Percentiles rank a stretch among this genome's conserved stretches.
Conservation (phyloP, 2,329 filamentous ascomycete species). For the Nothomitra cinnamomea region DNA sequence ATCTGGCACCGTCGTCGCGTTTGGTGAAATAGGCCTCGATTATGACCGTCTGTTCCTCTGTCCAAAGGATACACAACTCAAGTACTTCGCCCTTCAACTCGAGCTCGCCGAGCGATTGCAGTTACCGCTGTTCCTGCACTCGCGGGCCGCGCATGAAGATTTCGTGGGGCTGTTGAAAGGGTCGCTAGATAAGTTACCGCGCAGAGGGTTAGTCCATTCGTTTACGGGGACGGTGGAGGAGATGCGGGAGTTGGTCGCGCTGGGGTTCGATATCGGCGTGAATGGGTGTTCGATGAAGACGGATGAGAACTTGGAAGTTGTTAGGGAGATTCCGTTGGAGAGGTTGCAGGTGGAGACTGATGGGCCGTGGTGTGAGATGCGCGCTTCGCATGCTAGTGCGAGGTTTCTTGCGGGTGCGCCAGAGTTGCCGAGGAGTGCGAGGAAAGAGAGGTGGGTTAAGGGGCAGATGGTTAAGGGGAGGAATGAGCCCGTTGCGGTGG, state of each 20-base stretch:
- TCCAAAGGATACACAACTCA: slow-evolving; percentile 59
- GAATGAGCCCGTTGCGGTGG: slow-evolving; percentile 82
- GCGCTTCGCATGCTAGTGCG: slow-evolving; percentile 72
- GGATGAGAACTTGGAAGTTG: slow-evolving; percentile 72
- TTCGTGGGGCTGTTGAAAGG: slow-evolving; percentile 57
- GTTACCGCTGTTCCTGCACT: slow-evolving; percentile 83
- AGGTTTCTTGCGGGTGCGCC: slow-evolving; percentile 54
- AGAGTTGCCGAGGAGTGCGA: slow-evolving; percentile 62
- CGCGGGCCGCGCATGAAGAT: slow-evolving; percentile 68
- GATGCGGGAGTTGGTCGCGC: slow-evolving; percentile 60
- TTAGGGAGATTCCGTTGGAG: slow-evolving; percentile 60
- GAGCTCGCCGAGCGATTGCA: slow-evolving; percentile 60
- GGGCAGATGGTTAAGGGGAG: slow-evolving; percentile 85
- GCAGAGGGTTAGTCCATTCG: slow-evolving; percentile 75
- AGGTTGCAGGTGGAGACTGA: slow-evolving; percentile 89
- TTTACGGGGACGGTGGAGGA: slow-evolving; percentile 83
- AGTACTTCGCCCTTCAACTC: slow-evolving; percentile 73
- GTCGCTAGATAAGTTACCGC: slow-evolving; percentile 47
- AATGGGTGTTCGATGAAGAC: slow-evolving; percentile 97
- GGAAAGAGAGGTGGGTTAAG: slow-evolving; percentile 88
- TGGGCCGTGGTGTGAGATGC: slow-evolving; percentile 91
- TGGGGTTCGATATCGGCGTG: slow-evolving; percentile 82
- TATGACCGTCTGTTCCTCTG: slow-evolving; percentile 84
- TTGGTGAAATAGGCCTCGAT: slow-evolving; percentile 91
- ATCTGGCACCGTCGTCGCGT: slow-evolving; percentile 50